These are phyloP conservation scores for Aureobasidium sp. DNA, from an alignment of 2,329 filamentous ascomycete species.

Conservation along the genomic window DNA sequence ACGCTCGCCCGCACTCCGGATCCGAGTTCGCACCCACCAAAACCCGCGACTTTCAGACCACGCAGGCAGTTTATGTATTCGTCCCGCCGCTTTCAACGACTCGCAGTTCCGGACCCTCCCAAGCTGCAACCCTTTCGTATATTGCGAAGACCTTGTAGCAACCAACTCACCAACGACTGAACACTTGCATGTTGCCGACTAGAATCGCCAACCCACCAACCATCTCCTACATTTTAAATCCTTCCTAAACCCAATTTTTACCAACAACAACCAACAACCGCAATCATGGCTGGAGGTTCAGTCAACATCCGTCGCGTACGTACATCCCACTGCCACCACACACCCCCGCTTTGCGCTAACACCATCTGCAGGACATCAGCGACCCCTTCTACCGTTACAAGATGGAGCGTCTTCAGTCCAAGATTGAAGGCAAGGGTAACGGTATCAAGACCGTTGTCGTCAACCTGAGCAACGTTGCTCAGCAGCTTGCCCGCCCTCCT, in stretches of 20 bases:
- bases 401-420: constrained; percentile 98
- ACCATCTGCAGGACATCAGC: constrained; percentile 63
- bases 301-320: constrained; percentile 81
- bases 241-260: constrained; percentile 17
- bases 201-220: constrained; percentile 49
- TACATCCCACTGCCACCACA: neutral
- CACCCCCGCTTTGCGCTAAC: constrained; percentile 3
- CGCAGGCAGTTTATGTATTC: constrained; percentile 84
- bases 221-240: constrained; percentile 17
- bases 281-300: constrained; percentile 73
- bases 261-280: constrained; percentile 33
- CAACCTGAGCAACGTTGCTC: constrained; percentile 89
- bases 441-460: constrained; percentile 98
- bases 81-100: constrained; percentile 90
- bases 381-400: constrained; percentile 99
- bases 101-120: constrained; percentile 87
- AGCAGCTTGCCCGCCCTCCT: constrained; percentile 85
- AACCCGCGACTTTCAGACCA: constrained; percentile 12
- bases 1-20: constrained; percentile 3
- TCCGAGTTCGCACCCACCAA: constrained; percentile 13
- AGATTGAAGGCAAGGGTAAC: constrained; percentile 99
- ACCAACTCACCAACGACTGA: constrained; percentile 87
- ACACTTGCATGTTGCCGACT: constrained; percentile 25
- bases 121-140: constrained; percentile 97
- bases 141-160: constrained; percentile 88